Conservation (phyloP, 768 basidiomycete species). For the Lactifluus subvellereus region DNA sequence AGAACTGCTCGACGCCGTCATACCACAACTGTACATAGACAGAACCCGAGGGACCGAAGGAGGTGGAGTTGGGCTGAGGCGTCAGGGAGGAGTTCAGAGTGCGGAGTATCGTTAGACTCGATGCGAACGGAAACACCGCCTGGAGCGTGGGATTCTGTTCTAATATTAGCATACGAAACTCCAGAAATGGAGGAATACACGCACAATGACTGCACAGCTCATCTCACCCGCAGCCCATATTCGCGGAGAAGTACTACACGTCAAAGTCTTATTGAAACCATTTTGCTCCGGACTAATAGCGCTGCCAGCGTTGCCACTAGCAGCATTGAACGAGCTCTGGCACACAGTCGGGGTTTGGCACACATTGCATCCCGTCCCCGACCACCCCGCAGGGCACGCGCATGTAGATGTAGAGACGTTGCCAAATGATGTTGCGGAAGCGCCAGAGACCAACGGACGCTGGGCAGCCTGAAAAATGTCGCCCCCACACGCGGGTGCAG, state of each 20-base stretch:
- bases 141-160: slow-evolving; percentile 79
- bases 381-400: slow-evolving; percentile 69
- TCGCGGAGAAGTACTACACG: slow-evolving; percentile 62
- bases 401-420: slow-evolving; percentile 69
- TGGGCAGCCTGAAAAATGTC: slow-evolving; percentile 68
- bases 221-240: slow-evolving; percentile 79
- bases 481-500: slow-evolving; percentile 70
- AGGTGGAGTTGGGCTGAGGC: slow-evolving; percentile 56
- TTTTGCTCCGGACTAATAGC: slow-evolving; percentile 25
- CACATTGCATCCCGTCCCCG: slow-evolving; percentile 74
- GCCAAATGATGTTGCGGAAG: slow-evolving; percentile 37
- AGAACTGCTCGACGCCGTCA: slow-evolving; percentile 83
- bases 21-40: slow-evolving; percentile 72
- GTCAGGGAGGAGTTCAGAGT: slow-evolving; percentile 65
- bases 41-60: slow-evolving; percentile 48
- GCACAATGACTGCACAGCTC: slow-evolving; percentile 75
- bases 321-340: slow-evolving; percentile 50
- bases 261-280: slow-evolving; percentile 58
- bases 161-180: background rate
- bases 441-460: slow-evolving; percentile 44
- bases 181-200: background rate
- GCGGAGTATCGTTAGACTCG: slow-evolving; percentile 75
- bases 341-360: slow-evolving; percentile 66
- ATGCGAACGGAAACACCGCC: slow-evolving; percentile 60
- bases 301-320: slow-evolving; percentile 31